Evolutionary conservation across 2,329 filamentous ascomycete species (phyloP).

Genomic region (Aspergillus bombycis): DNA sequence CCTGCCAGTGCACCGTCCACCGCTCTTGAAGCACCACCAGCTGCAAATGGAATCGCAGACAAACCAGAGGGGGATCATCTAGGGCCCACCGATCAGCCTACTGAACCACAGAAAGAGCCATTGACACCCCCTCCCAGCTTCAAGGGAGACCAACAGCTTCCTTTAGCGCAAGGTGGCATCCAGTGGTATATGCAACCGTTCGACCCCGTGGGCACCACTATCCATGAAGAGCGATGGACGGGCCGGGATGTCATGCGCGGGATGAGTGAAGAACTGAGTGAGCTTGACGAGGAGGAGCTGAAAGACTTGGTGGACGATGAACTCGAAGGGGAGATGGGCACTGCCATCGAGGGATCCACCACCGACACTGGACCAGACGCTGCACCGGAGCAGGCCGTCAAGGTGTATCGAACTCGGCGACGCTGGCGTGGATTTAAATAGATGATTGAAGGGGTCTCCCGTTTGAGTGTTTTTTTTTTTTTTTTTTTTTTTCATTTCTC

Average conservation of each 20-base stretch:
- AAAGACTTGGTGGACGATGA: slow-evolving; percentile 67
- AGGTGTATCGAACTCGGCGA: slow-evolving; percentile 34
- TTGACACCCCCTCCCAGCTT: slow-evolving; percentile 46
- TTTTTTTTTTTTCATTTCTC: slow-evolving; percentile 11
- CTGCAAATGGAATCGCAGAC: slow-evolving; percentile 32
- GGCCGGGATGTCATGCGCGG: slow-evolving; percentile 71
- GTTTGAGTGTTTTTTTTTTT: slow-evolving; percentile 7
- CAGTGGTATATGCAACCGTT: slow-evolving; percentile 87
- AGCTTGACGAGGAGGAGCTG: slow-evolving; percentile 88
- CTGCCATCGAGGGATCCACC: slow-evolving; percentile 12
- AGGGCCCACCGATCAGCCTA: slow-evolving; percentile 53
- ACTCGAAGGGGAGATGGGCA: slow-evolving; percentile 23
- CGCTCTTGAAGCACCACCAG: slow-evolving; percentile 30
- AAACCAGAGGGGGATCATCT: slow-evolving; percentile 27
- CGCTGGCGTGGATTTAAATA: slow-evolving; percentile 36
- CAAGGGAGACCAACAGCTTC: slow-evolving; percentile 46
- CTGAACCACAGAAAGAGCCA: slow-evolving; percentile 27
- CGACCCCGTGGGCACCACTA: slow-evolving; percentile 76
- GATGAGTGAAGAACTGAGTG: slow-evolving; percentile 85
- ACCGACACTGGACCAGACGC: slow-evolving; percentile 18
- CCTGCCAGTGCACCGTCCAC: slow-evolving; percentile 39
- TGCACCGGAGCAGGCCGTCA: slow-evolving; percentile 23
- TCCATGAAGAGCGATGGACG: slow-evolving; percentile 74
- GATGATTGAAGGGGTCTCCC: slow-evolving; percentile 1
- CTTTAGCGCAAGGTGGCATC: slow-evolving; percentile 73